These are phyloP conservation scores for Mortierella alpina DNA, from an alignment of 192 early-diverging fungal genomes.

Conservation along the genomic window DNA sequence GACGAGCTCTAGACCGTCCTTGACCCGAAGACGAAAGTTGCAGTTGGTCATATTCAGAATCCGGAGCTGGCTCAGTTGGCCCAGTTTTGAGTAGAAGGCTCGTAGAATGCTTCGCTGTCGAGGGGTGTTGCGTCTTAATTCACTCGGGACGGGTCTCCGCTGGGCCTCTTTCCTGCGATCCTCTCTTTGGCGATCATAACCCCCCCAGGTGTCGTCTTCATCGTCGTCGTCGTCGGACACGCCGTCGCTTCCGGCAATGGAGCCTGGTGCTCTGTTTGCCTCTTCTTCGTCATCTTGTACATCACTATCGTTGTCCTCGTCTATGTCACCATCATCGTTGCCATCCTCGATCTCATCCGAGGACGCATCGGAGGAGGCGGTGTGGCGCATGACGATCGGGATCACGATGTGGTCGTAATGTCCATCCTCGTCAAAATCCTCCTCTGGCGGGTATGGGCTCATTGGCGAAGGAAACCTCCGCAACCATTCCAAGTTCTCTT, in stretches of 20 bases:
- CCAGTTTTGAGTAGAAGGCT: conserved; percentile 20
- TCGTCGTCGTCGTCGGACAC: background rate
- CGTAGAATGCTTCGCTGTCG: conserved; percentile 1
- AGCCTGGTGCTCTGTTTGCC: too few species aligned
- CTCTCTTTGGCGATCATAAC: too few species aligned
- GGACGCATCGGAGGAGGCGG: too few species aligned
- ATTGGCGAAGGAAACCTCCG: too few species aligned
- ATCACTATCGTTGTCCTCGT: background rate
- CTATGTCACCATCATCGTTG: background rate
- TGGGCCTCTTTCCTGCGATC: background rate
- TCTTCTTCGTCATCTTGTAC: background rate
- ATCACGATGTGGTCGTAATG: conserved; percentile 6
- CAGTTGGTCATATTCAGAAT: conserved; percentile 15
- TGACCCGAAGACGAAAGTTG: conserved; percentile 15
- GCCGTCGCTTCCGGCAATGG: too few species aligned
- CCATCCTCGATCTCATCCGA: background rate
- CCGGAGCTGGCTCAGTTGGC: background rate
- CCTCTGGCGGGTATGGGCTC: background rate
- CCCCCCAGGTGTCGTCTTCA: background rate
- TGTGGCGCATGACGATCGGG: background rate
- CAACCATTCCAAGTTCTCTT: too few species aligned
- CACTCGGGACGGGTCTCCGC: background rate
- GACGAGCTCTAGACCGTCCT: conserved; percentile 13
- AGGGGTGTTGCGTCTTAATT: background rate
- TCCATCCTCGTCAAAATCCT: conserved; percentile 2